Base-by-base conservation (phyloP, 129 eudicot species). In the sunflower (Helianthus annuus) region DNA sequence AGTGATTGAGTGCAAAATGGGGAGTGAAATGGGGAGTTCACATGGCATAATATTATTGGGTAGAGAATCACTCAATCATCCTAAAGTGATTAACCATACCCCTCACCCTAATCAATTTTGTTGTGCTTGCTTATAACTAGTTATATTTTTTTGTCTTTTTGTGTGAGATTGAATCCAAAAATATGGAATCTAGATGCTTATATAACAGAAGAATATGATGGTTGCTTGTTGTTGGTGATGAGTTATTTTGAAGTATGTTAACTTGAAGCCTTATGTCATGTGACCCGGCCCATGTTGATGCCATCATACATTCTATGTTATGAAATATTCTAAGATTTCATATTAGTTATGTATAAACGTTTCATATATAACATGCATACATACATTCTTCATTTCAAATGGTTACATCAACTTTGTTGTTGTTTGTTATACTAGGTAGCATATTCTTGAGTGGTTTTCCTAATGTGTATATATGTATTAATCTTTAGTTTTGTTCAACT, bases 161-260 rank as follows among this genome's bases (percentile, higher is more conserved):
- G 8, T 22, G 40, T 66, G 24, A 7, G 61, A 55, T 55, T n/a
- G 56, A 51, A 51, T 6, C 10, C 22, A 66, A 46, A 73, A 46
- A 66, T 75, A 48, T 54, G 72, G 53, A 65, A 51, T 51, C 70
- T 74, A 64, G 78, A 39, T 64, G 13, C 40, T 64, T 39, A 51
- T 14, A 19, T 13, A 22, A 51, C 66, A 44, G 40, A 22, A 48
- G 69, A 64, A 64, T 15, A 39, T 65, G 56, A 71, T 75, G 73
- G 79, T 74, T 74, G 48, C 65, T 64, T 74, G 13, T 75, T 55
- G 60, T 0, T 66, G 59, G 73, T 67, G 68, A 32, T 56, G 80
- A 67, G 74, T 67, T 66, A 13, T 16, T 67, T 76, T 44, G 61
- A 76, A 76, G 80, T 56, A 12, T 38, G 51, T 51, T 63, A 51